Evolutionary conservation across 805 yeast species (phyloP), one percentile per base, ranked within the genome.

Genomic region (Jamesozyma jinghongensis): DNA sequence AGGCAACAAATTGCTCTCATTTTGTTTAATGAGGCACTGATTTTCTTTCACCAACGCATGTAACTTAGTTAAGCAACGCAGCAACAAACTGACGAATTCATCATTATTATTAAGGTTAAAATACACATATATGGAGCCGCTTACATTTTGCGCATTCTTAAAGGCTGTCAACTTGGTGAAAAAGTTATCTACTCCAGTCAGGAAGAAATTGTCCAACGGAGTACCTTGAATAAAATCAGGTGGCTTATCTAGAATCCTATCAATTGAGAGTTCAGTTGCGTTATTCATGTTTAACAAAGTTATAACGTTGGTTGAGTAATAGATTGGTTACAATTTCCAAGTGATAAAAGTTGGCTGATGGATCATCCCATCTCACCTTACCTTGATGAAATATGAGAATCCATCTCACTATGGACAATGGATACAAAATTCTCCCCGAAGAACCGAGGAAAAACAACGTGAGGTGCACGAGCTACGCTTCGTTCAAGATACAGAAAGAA

Each of bases 1-100:
- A 7, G 81, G 67, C 10, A 83, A 47, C 34, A 67, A 43, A 19
- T 54, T 45, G 26, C 47, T 52, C 5, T 52, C 57, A 3, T 40
- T 28, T 18, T 34, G 32, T 36, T 34, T 19, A 13, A 38, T 36
- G 26, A 40, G 5, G 37, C 14, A 8, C 29, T 54, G 49, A 29
- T 41, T 43, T 4, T 42, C 36, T 16, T 32, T 10, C 1, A 51
- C 42, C 19, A 48, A 37, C 6, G 14, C 29, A 42, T 52, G 45
- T 20, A 58, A 41, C 20, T 39, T 33, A 7, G 19, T 30, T 5
- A 61, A 40, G 11, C 47, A 37, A 1, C 34, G 14, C 11, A 52
- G 29, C 16, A 65, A 37, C 2, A 22, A 18, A 5, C 44, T 40
- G 4, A 53, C 50, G 14, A 66, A 49, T 0, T 46, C 46, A 1